Base-by-base conservation (phyloP, 2,329 filamentous ascomycete species). In the Curvularia eragrostidis region DNA sequence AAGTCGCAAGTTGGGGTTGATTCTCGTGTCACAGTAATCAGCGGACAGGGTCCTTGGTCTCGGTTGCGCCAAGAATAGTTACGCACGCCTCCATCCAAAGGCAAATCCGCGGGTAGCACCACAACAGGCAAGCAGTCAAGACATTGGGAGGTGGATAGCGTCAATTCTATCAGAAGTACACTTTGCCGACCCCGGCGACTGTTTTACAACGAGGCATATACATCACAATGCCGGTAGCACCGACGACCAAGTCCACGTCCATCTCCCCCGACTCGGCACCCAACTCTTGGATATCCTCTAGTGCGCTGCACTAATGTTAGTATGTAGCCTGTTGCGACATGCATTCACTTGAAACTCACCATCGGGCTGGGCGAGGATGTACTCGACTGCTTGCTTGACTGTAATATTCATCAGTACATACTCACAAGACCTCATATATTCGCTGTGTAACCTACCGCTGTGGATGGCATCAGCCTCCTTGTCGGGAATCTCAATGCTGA, bases 401-500 rank as follows among this genome's bases (percentile, higher is more conserved):
- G 73, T 59, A 56, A 57, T 44, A 56, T 57, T 57, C 46, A 67
- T 81, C 65, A 81, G 78, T 62, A 61, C 51, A 43, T 47, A 32
- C 26, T 34, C n/a, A n/a, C n/a, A 30, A 42, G 15, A 12, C 15
- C 38, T n/a, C 18, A 12, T 39, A 7, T n/a, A 15, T 28, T 21
- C 23, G 15, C 21, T 24, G 12, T 6, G 23, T 13, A 21, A 82
- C 91, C 70, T 90, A 96, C 93, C 89, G 75, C 92, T 96, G 86
- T 95, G 92, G 80, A 97, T 96, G 67, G 85, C 84, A 80, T 97
- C 93, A 68, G 93, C 93, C 77, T 97, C 92, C 87, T 97, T 97
- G 83, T 97, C 93, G 70, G 93, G 93, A 74, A 97, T 97, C 86
- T 97, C 93, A 79, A 97, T 95, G 89, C 92, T 89, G 81, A 90